Base-by-base conservation (phyloP, 768 basidiomycete species). In the Trametes cingulata region DNA sequence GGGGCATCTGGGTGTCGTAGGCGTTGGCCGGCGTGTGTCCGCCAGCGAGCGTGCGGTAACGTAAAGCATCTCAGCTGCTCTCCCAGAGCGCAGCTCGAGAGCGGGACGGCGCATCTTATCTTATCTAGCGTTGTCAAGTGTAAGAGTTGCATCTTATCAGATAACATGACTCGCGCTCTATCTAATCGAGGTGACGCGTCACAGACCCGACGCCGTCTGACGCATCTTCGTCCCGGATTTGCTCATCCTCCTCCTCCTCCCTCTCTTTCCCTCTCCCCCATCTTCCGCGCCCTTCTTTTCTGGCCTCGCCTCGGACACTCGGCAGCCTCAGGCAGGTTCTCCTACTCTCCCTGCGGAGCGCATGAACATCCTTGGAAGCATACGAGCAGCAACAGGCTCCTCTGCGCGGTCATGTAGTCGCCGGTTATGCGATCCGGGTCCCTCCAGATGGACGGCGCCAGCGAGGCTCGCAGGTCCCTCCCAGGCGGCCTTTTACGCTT, bases 331-430 rank as follows among this genome's bases (percentile, higher is more conserved):
- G 56, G 57, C 52, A 55, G 62, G 41, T 51, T 48, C 19, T 6
- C 43, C 17, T 45, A 33, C n/a, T n/a, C 47, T n/a, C 29, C 46
- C 33, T 17, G 36, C 25, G 54, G 43, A 27, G 51, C 51, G 63
- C 64, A 71, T 71, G 69, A 71, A 68, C 56, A 45, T 71, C 50
- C 60, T 71, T 41, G 65, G 65, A 47, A 58, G 64, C 46, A 52
- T 71, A 37, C 58, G 65, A 50, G 48, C 66, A 54, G 59, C 66
- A 12, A 42, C 66, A 17, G 51, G 60, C 40, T 63, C 66, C 19
- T 54, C 68, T 7, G 45, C 66, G 29, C 68, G 67, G 54, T 42
- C 67, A 69, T 69, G 68, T 68, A 69, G 65, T 58, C 64, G 63
- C 1, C 65, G 57, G 29, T 40, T 65, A 22, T 54, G 61, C 42